Conservation (phyloP, 805 yeast genomes). For the Candida michaelii region DNA sequence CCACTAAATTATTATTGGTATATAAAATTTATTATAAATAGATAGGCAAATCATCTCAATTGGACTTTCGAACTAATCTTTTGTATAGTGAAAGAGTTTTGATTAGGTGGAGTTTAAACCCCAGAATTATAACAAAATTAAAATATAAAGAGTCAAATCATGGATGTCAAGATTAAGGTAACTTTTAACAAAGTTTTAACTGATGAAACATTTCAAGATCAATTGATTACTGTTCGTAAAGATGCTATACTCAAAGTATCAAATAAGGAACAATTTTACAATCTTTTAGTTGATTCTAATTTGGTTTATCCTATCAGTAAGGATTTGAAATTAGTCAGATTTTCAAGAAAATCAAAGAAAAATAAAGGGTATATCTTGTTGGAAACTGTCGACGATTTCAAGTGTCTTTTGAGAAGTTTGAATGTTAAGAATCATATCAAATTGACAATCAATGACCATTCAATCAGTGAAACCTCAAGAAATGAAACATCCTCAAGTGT, state of each 20-base stretch:
- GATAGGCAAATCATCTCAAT: background rate
- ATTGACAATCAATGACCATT: slow-evolving; percentile 26
- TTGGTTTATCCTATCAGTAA: slow-evolving; percentile 10
- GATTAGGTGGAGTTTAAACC: background rate
- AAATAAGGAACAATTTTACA: slow-evolving; percentile 16
- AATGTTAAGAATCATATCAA: slow-evolving; percentile 46
- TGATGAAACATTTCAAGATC: slow-evolving; percentile 6
- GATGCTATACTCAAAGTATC: slow-evolving; percentile 12
- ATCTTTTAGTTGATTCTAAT: slow-evolving; percentile 7
- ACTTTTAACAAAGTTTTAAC: slow-evolving; percentile 9
- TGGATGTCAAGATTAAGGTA: slow-evolving; percentile 8
- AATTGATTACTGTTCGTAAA: slow-evolving; percentile 15
- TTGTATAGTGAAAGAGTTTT: background rate
- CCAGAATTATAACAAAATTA: background rate
- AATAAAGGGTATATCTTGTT: slow-evolving; percentile 40
- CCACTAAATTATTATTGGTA: background rate
- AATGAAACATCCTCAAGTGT: background rate
- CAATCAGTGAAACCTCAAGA: slow-evolving; percentile 5
- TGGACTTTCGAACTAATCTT: background rate
- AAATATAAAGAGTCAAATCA: background rate
- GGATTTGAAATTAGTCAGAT: slow-evolving; percentile 7
- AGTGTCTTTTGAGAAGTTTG: slow-evolving; percentile 44
- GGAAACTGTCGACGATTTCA: slow-evolving; percentile 40
- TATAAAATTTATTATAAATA: background rate
- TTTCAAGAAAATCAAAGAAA: slow-evolving; percentile 48